Conservation (phyloP, 306 rosid species). For the Quercus suber region DNA sequence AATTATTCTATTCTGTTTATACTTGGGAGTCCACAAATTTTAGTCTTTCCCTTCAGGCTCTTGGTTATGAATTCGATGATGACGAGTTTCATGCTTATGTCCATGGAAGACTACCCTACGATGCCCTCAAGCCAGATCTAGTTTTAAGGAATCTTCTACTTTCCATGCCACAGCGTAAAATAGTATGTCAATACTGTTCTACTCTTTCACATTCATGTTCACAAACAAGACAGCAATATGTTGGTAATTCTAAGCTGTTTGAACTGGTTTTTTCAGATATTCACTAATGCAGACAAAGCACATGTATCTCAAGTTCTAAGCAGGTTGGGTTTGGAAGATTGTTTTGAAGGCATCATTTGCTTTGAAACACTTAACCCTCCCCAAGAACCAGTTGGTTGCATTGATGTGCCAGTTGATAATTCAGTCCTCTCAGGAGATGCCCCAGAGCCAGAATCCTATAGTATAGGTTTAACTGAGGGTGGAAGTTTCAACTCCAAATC, state of each 20-base stretch:
- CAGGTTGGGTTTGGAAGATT: constrained; percentile 71
- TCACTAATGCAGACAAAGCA: constrained; percentile 74
- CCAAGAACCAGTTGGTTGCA: constrained; percentile 16
- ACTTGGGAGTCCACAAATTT: constrained; percentile 8
- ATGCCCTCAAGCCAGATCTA: constrained; percentile 60
- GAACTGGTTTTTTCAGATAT: constrained; percentile 49
- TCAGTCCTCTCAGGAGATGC: not conserved
- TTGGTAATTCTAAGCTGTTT: not conserved
- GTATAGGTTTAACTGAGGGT: not conserved
- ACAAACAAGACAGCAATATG: not conserved
- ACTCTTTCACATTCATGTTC: not conserved
- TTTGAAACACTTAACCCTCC: constrained; percentile 83
- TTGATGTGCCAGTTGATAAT: constrained; percentile 5
- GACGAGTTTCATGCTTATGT: constrained; percentile 72
- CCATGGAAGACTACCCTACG: constrained; percentile 80
- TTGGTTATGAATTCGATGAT: constrained; percentile 69
- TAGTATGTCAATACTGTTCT: constrained; percentile 40
- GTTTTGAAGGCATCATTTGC: constrained; percentile 80
- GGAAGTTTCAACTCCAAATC: constrained; percentile 19
- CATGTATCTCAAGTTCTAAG: constrained; percentile 67
- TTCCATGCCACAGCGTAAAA: constrained; percentile 85
- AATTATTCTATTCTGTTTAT: not conserved
- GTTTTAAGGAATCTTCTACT: constrained; percentile 74
- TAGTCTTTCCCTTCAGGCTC: constrained; percentile 41
- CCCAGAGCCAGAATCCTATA: not conserved